phyloP scores from a whole-genome alignment of 495 filamentous ascomycete species.

The Penicillium psychrofluorescens region DNA sequence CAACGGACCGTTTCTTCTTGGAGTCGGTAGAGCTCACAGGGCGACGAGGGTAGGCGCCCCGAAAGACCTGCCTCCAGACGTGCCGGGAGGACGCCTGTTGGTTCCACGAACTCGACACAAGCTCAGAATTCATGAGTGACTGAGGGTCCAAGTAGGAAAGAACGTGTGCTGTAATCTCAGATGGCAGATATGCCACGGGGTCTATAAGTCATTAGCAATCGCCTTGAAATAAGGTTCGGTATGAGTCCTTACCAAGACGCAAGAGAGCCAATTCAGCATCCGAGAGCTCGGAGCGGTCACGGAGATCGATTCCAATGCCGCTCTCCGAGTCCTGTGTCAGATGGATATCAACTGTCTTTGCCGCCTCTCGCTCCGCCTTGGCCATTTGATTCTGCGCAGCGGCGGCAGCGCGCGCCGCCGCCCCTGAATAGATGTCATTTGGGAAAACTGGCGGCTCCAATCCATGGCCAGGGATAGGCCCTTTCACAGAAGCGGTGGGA shows the following conservation, averaged over 20 bases:
- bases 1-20: conserved; percentile 34
- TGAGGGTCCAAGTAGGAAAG: conserved; percentile 62
- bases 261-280: conserved; percentile 34
- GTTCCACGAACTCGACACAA: conserved; percentile 60
- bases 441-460: conserved; percentile 34
- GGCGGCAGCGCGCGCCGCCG: conserved; percentile 63
- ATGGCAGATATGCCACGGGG: conserved; percentile 58
- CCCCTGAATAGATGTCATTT: conserved; percentile 46
- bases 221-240: neutral
- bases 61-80: conserved; percentile 75
- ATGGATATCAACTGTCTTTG: conserved; percentile 24
- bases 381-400: conserved; percentile 51
- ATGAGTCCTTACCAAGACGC: conserved; percentile 28
- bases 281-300: conserved; percentile 37
- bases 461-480: conserved; percentile 32
- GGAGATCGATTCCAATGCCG: conserved; percentile 71
- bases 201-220: conserved; percentile 35
- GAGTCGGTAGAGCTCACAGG: conserved; percentile 36
- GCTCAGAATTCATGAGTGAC: conserved; percentile 53
- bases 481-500: conserved; percentile 20
- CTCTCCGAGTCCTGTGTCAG: conserved; percentile 58
- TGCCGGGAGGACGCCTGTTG: conserved; percentile 53
- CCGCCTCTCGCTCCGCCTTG: conserved; percentile 20
- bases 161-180: conserved; percentile 66
- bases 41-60: conserved; percentile 49